Conservation (phyloP, 768 basidiomycete genomes). For the Lactifluus volemus region DNA sequence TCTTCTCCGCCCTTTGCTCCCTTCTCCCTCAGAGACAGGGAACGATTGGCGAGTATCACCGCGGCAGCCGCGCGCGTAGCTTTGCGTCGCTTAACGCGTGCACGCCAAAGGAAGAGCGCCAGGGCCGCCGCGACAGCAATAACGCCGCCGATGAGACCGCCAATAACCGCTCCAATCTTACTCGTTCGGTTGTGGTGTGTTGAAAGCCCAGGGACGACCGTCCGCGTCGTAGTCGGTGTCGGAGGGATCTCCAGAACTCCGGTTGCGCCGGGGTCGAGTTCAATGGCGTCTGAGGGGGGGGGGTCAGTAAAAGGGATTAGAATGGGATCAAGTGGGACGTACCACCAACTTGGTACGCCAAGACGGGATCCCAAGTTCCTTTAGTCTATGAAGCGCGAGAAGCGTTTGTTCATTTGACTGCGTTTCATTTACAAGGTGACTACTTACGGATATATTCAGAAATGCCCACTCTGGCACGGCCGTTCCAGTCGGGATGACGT, state of each 20-base stretch:
- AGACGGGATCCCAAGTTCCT: neutral
- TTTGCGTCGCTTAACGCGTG: constrained; percentile 6
- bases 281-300: neutral
- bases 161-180: neutral
- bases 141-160: neutral
- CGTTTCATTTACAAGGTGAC: neutral
- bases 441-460: constrained; percentile 5
- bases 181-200: neutral
- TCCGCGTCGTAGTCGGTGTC: neutral
- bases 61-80: neutral
- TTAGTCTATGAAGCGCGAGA: neutral
- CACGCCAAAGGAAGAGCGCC: neutral
- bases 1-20: neutral
- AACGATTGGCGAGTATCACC: neutral
- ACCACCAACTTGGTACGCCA: constrained; percentile 4
- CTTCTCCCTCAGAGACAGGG: constrained; percentile 6
- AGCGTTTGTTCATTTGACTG: neutral
- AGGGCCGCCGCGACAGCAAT: neutral
- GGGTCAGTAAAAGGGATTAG: too few relatives aligned
- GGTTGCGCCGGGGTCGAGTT: neutral
- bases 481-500: neutral
- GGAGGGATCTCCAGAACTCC: neutral
- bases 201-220: neutral
- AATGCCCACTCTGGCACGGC: constrained; percentile 8
- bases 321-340: neutral